A percentile compares a stretch with the other conserved stretches of the same genome.
phyloP scores from a whole-genome alignment of 140 eudicot genomes.

The Ambrosia hybrid region DNA sequence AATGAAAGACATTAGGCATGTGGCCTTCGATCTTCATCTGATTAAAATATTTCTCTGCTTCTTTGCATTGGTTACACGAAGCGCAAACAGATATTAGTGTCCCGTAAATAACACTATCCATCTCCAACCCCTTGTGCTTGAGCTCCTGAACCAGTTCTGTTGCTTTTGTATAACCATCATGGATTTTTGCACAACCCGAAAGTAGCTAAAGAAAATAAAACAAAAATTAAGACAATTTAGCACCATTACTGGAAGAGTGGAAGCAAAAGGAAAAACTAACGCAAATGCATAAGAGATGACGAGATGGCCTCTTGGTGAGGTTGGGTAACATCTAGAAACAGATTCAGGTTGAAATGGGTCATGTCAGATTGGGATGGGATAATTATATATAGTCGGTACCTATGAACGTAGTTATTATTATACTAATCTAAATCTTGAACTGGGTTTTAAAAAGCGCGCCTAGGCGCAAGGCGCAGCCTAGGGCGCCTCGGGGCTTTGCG shows the following conservation, averaged over 20 bases:
- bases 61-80: conserved; percentile 62
- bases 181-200: conserved; percentile 70
- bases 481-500: no score
- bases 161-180: conserved; percentile 73
- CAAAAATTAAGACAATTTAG: neutral
- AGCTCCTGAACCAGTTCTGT: conserved; percentile 67
- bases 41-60: conserved; percentile 71
- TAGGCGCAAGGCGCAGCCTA: no score
- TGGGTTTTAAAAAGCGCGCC: no score
- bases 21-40: conserved; percentile 86
- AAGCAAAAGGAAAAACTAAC: no score
- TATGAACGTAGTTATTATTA: neutral
- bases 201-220: conserved; percentile 52
- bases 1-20: conserved; percentile 77
- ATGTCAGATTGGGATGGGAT: no score
- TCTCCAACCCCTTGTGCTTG: conserved; percentile 50
- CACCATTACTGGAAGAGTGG: neutral
- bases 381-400: no score
- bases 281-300: no score
- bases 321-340: no score
- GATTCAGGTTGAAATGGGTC: no score
- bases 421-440: neutral
- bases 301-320: no score
- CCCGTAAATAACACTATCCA: conserved; percentile 79
- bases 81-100: conserved; percentile 78